Conservation (phyloP, 768 basidiomycete genomes). For the Trametes villosa region DNA sequence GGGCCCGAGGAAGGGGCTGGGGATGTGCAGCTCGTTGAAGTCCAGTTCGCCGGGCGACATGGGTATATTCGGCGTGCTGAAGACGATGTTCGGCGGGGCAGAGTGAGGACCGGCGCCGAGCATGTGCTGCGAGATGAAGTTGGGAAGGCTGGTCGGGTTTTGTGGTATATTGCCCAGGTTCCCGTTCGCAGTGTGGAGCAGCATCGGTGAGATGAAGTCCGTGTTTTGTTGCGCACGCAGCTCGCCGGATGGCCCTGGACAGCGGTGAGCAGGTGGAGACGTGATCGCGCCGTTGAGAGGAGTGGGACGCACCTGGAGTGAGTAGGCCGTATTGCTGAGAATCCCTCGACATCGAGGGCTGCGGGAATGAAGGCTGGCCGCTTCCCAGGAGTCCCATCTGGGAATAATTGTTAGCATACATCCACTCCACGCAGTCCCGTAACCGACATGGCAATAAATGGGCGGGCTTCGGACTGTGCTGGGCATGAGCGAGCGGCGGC, state of each 20-base stretch:
- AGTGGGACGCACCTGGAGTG: conserved; percentile 61
- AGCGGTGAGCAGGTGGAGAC: background rate
- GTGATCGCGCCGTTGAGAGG: conserved; percentile 24
- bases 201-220: conserved; percentile 67
- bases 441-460: too few relatives aligned
- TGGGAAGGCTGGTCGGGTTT: conserved; percentile 28
- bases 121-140: conserved; percentile 32
- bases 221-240: conserved; percentile 61
- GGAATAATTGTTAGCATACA: conserved; percentile 1
- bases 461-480: too few relatives aligned
- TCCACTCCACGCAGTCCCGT: too few relatives aligned
- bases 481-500: too few relatives aligned
- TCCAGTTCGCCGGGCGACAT: conserved; percentile 58
- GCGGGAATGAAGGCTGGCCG: conserved; percentile 39
- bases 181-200: conserved; percentile 45
- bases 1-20: conserved; percentile 81
- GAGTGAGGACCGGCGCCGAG: conserved; percentile 46
- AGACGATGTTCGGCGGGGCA: conserved; percentile 77
- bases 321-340: conserved; percentile 54
- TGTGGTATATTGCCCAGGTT: conserved; percentile 28
- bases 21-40: conserved; percentile 70
- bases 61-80: conserved; percentile 44
- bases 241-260: conserved; percentile 64
- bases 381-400: conserved; percentile 38
- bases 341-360: conserved; percentile 32